phyloP scores from a whole-genome alignment of 2,329 filamentous ascomycete genomes.

The Parafenestella ontariensis region DNA sequence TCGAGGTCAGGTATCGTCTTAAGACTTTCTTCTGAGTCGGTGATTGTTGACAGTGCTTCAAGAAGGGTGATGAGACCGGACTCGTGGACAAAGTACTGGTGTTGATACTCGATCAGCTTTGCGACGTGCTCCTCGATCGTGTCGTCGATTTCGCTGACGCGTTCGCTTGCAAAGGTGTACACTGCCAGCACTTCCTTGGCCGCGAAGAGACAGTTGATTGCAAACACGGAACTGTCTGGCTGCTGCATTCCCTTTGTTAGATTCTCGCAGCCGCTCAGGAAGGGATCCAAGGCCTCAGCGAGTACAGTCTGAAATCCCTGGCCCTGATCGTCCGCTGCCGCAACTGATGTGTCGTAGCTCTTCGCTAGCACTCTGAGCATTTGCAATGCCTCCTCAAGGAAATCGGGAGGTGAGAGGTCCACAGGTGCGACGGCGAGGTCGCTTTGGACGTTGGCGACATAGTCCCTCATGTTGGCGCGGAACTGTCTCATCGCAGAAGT shows the following conservation, averaged over 20 bases:
- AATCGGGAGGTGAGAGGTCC: conserved; percentile 80
- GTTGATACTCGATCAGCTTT: conserved; percentile 72
- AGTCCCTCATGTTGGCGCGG: conserved; percentile 79
- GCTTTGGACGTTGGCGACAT: conserved; percentile 75
- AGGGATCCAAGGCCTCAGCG: conserved; percentile 83
- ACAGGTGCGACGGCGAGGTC: conserved; percentile 73
- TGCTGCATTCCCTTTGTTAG: conserved; percentile 67
- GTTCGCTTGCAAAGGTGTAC: conserved; percentile 69
- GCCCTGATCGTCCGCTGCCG: conserved; percentile 61
- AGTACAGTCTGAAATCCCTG: conserved; percentile 78
- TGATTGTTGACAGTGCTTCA: conserved; percentile 58
- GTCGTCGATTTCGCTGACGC: conserved; percentile 63
- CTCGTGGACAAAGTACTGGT: conserved; percentile 73
- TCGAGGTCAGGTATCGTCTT: conserved; percentile 62
- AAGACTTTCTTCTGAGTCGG: conserved; percentile 57
- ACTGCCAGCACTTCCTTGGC: conserved; percentile 63
- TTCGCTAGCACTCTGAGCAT: conserved; percentile 81
- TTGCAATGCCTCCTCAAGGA: conserved; percentile 80
- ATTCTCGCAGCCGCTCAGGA: conserved; percentile 75
- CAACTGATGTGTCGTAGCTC: conserved; percentile 83
- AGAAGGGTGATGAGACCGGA: conserved; percentile 76
- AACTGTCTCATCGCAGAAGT: conserved; percentile 83
- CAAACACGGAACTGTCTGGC: conserved; percentile 71
- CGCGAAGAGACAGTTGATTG: conserved; percentile 73
- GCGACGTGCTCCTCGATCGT: conserved; percentile 62